A percentile compares a stretch with the other conserved stretches of the same genome.
phyloP scores from a whole-genome alignment of 169 alveolate genomes.

The Cryptosporidium ubiquitum region DNA sequence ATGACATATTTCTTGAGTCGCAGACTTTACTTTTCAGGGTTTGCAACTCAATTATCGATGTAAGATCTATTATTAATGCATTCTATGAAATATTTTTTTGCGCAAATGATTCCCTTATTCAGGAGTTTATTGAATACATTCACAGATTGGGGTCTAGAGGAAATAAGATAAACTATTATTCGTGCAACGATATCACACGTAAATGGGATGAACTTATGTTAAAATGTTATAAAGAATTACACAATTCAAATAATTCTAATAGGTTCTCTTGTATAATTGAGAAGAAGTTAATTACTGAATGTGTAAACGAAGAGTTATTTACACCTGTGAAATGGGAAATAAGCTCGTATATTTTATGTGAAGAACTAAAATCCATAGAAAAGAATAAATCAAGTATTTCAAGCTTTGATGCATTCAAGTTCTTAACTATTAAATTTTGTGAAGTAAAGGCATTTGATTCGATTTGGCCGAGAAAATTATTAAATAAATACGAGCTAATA shows the following conservation, averaged over 20 bases:
- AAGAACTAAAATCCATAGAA: not conserved
- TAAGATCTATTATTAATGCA: not conserved
- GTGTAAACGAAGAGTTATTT: not conserved
- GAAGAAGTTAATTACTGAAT: slow-evolving; percentile 17
- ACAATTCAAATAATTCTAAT: not conserved
- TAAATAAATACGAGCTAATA: slow-evolving; percentile 22
- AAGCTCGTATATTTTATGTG: not conserved
- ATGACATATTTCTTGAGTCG: not conserved
- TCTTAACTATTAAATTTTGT: not conserved
- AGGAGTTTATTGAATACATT: slow-evolving; percentile 45
- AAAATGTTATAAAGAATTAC: not conserved
- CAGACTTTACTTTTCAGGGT: not conserved
- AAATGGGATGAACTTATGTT: slow-evolving; percentile 33
- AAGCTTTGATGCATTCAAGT: slow-evolving; percentile 40
- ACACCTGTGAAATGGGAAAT: not conserved
- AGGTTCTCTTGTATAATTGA: slow-evolving; percentile 11
- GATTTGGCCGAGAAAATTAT: slow-evolving; percentile 29
- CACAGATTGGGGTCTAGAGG: not conserved
- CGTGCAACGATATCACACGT: not conserved
- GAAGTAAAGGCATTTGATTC: not conserved
- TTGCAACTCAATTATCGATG: slow-evolving; percentile 6
- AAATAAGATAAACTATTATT: not conserved
- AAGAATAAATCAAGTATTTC: not conserved
- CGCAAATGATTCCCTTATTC: slow-evolving; percentile 24
- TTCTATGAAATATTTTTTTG: slow-evolving; percentile 46